Base-by-base conservation (phyloP, 2,329 filamentous ascomycete genomes). In the Alternaria metachromatica region DNA sequence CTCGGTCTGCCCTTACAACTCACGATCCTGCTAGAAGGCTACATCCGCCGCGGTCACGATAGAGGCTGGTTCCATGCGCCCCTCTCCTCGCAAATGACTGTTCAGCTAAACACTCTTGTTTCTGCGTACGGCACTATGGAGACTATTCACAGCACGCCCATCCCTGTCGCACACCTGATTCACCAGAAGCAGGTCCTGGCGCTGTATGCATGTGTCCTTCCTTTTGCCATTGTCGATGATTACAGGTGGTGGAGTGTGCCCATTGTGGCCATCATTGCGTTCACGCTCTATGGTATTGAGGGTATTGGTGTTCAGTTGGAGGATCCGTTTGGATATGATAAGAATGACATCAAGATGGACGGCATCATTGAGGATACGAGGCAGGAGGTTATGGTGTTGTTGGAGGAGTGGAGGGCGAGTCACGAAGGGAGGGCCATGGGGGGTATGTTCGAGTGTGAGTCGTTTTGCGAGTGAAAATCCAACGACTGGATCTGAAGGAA, bases 271-370 rank as follows among this genome's bases (percentile, higher is more conserved):
- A 83, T 90, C 12, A 84, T 90, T 5, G 84, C 85, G 4, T 90
- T 90, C 69, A 90, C 88, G 0, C 79, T 90, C 2, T 90, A 90
- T 64, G 87, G 87, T 0, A 89, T 89, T 25, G 87, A 89, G 64
- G 88, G 87, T 2, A 90, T 90, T 58, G 88, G 87, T 11, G 84
- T 83, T 4, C 88, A 89, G 75, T 80, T 90, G 1, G 88, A 90
- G 72, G 88, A 90, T 72, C 88, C 88, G 1, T 90, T 90, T 73
- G 88, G 88, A 2, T 88, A 88, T 60, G 88, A 89, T 67, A 84
- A 85, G 71, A 89, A 89, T 60, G 88, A 90, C 72, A 90, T 90
- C 77, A 89, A 89, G 72, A 88, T 90, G 84, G 88, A 90, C 74
- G 87, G 87, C 4, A 86, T 90, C 54, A 86, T 87, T 3, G 87